Base-by-base conservation (phyloP, 2,329 filamentous ascomycete genomes). In the Colletotrichum lindemuthianum region DNA sequence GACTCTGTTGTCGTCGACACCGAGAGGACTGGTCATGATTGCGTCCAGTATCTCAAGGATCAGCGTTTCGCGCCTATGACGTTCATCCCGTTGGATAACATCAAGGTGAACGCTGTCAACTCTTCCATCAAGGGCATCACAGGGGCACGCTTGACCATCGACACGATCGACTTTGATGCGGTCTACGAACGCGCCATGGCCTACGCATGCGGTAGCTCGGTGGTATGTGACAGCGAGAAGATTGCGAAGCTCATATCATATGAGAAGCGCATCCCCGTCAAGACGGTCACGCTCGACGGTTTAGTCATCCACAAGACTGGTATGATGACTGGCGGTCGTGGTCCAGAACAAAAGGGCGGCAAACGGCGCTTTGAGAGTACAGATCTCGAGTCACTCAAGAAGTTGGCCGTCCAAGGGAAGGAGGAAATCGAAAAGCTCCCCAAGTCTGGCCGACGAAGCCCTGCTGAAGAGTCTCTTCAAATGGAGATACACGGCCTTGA, bases 231-330 rank as follows among this genome's bases (percentile, higher is more conserved):
- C 76, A 92, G 88, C 59, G 82, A 97, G 40, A 86, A 90, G 4
- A 89, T 96, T 58, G 96, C 96, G 34, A 97, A 96, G 75, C 87
- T 95, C 63, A 89, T 99, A 49, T 94, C 93, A 74, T 98, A 96
- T 74, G 88, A 92, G 61, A 90, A 88, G 68, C 90, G 87, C 37
- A 90, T 97, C 37, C 91, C 94, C 64, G 94, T 96, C 57, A 98
- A 98, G 77, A 94, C 95, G 6, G 95, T 99, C 11, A 97, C 94
- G 0, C 78, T 98, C 11, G 94, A 98, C 73, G 96, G 96, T n/a
- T 95, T 91, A 59, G 91, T 99, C 66, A 97, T 99, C 68, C 93
- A 97, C 81, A 98, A 98, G 75, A 93, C 92, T 49, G 96, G 96
- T 73, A 85, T 96, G 57, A 98, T 99, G 91, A 98, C 96, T 52